phyloP scores from a whole-genome alignment of 1,284 basidiomycete genomes.

The Tilletia setariae region DNA sequence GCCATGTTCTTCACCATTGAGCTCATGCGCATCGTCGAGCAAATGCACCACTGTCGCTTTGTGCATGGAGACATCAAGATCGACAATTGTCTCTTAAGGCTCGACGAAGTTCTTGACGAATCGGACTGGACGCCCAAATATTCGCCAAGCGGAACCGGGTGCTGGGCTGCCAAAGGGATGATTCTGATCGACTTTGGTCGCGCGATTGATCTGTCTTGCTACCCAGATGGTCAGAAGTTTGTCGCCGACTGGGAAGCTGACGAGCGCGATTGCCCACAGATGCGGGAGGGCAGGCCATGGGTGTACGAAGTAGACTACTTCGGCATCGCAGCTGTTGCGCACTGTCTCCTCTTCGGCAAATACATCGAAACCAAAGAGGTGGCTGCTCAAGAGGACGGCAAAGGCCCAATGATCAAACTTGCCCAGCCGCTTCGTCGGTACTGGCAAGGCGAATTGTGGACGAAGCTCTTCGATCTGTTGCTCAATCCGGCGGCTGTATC shows the following conservation, averaged over 20 bases:
- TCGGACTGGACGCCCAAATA: slow-evolving; percentile 71
- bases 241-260: slow-evolving; percentile 77
- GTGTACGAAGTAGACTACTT: slow-evolving; percentile 94
- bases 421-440: slow-evolving; percentile 82
- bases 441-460: slow-evolving; percentile 90
- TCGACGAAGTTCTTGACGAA: slow-evolving; percentile 71
- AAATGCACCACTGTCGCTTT: slow-evolving; percentile 74
- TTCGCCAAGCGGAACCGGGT: slow-evolving; percentile 69
- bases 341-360: slow-evolving; percentile 92
- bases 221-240: slow-evolving; percentile 68
- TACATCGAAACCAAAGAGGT: slow-evolving; percentile 61
- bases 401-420: slow-evolving; percentile 55
- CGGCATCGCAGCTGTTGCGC: slow-evolving; percentile 85
- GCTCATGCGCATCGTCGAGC: slow-evolving; percentile 76
- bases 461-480: slow-evolving; percentile 74
- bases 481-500: slow-evolving; percentile 62
- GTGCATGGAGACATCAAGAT: slow-evolving; percentile 99
- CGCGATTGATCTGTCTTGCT: slow-evolving; percentile 80
- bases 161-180: slow-evolving; percentile 84
- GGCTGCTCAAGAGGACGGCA: slow-evolving; percentile 48
- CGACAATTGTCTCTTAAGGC: slow-evolving; percentile 90
- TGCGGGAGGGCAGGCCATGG: slow-evolving; percentile 78
- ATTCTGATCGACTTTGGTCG: slow-evolving; percentile 95
- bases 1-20: slow-evolving; percentile 94
- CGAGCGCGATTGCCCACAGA: slow-evolving; percentile 84